These are phyloP conservation scores for Periconia sp. DNA, from an alignment of 2,329 filamentous ascomycete species.

Conservation along the genomic window DNA sequence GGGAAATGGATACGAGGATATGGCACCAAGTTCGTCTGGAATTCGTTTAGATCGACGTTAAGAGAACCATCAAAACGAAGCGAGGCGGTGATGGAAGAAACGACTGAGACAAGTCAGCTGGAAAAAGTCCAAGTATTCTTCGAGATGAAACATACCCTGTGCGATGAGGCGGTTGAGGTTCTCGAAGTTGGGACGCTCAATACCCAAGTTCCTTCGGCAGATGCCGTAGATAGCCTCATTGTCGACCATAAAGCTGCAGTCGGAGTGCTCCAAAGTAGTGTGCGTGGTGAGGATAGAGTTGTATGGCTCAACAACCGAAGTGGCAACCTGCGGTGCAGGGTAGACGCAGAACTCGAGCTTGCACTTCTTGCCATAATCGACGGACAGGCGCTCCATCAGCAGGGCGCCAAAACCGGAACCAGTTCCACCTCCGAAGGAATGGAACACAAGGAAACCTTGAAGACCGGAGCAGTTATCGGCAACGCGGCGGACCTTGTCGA, in stretches of 20 bases:
- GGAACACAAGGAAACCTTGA: constrained; percentile 99
- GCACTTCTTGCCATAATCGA: constrained; percentile 99
- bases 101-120: constrained; percentile 61
- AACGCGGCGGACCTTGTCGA: constrained; percentile 96
- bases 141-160: constrained; percentile 64
- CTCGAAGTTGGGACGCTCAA: constrained; percentile 97
- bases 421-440: constrained; percentile 98
- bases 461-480: constrained; percentile 96
- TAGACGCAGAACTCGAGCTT: constrained; percentile 99
- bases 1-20: constrained; percentile 99
- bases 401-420: constrained; percentile 98
- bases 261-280: constrained; percentile 98
- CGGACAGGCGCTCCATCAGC: constrained; percentile 96
- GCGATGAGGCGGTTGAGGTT: constrained; percentile 99
- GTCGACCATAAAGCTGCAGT: constrained; percentile 99
- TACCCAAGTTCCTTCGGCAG: constrained; percentile 94
- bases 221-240: constrained; percentile 99
- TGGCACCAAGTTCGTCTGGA: constrained; percentile 99
- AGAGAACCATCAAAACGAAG: constrained; percentile 98
- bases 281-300: constrained; percentile 99
- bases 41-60: constrained; percentile 99
- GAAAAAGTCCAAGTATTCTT: not conserved
- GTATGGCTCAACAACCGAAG: constrained; percentile 98
- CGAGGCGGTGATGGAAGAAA: constrained; percentile 97
- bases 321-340: constrained; percentile 94